phyloP scores from a whole-genome alignment of 768 basidiomycete genomes.

The Tulasnella calospora region DNA sequence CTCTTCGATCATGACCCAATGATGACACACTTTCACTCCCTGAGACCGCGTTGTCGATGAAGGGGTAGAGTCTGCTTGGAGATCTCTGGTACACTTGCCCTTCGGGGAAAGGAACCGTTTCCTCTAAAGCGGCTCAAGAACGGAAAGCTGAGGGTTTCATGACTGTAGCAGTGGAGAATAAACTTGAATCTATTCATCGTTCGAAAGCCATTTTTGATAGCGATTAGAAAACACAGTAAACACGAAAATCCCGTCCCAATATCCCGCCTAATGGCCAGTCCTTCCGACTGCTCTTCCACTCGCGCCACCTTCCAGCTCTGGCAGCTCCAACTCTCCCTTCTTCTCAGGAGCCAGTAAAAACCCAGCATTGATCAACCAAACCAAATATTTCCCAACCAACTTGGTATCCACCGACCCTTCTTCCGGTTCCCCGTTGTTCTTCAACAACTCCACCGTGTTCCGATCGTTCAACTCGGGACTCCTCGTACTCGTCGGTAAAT shows the following conservation, averaged over 20 bases:
- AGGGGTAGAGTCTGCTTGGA: not conserved
- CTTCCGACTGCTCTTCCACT: constrained; percentile 62
- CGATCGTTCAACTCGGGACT: constrained; percentile 83
- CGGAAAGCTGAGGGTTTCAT: constrained; percentile 20
- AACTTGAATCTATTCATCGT: not conserved
- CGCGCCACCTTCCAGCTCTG: constrained; percentile 42
- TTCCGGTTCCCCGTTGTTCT: constrained; percentile 39
- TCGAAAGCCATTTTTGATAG: constrained; percentile 43
- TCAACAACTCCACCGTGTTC: constrained; percentile 67
- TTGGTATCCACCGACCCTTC: constrained; percentile 61
- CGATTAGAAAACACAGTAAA: not conserved
- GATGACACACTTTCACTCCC: constrained; percentile 4
- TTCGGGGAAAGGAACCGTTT: constrained; percentile 7
- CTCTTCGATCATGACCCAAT: not conserved
- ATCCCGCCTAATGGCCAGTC: constrained; percentile 43
- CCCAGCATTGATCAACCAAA: constrained; percentile 82
- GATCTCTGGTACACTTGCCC: not conserved
- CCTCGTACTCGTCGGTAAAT: constrained; percentile 94
- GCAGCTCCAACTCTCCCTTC: constrained; percentile 33
- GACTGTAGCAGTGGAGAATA: not conserved
- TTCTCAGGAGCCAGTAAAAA: constrained; percentile 62
- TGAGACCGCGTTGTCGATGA: not conserved
- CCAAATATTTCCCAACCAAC: constrained; percentile 80
- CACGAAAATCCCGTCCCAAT: not conserved
- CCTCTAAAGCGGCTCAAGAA: constrained; percentile 13